Base-by-base conservation (phyloP, 1,284 basidiomycete genomes). In the Cutaneotrichosporon dermatis region DNA sequence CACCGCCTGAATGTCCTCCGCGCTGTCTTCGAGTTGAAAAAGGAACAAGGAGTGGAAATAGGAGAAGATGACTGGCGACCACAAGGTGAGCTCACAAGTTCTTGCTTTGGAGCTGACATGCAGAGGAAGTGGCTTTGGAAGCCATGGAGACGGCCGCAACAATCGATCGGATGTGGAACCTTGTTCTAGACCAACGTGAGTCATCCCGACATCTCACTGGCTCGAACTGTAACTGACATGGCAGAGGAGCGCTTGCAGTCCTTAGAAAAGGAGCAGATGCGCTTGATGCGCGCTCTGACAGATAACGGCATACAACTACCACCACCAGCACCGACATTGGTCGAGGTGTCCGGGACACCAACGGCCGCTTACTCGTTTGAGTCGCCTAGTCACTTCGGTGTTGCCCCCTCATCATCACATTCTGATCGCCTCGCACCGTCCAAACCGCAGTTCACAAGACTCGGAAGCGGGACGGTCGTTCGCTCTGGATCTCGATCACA, bases 1-100 rank as follows among this genome's bases (percentile, higher is more conserved):
- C 92, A 95, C 78, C 82, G 93, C 51, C 79, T 97, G 25, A 82
- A 88, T 39, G 90, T 97, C 63, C 84, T 97, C 69, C 92, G 92
- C 76, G 86, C 88, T 51, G 86, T 96, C 60, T 96, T 94, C 79
- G 85, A 87, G 62, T 80, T 90, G 66, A 97, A 97, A 85, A 79
- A 92, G 54, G 85, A 85, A 2, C 84, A 93, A 69, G 86, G 87
- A 65, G 82, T 97, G 54, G 86, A 89, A 49, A 85, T 96, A 64
- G 89, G 90, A 58, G 82, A 88, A 43, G 89, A 90, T 64, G 85
- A 92, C 69, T 97, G 93, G 79, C 83, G 92, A 34, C 93, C 93
- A 25, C 90, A 90, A 66, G 93, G 92, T 92, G 74, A 72, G 89
- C 80, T 13, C 16, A 35, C 34, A 40, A 7, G n/a, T 4, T 36